Conservation (phyloP, 108 stramenopile genomes). For the Stephanodiscus triporus region DNA sequence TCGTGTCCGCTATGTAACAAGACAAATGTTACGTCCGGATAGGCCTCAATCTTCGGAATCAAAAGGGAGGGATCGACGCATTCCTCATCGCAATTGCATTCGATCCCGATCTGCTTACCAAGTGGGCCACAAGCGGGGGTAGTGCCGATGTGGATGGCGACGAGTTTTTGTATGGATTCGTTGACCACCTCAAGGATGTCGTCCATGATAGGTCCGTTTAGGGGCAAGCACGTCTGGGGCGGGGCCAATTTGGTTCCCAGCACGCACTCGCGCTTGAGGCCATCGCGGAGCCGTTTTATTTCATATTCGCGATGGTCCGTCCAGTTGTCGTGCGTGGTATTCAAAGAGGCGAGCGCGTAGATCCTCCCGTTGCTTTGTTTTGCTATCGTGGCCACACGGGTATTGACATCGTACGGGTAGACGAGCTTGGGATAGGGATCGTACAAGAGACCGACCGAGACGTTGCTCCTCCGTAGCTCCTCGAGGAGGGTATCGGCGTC, state of each 20-base stretch:
- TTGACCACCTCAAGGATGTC: slow-evolving; percentile 22
- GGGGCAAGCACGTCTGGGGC: slow-evolving; percentile 31
- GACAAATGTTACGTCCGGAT: slow-evolving; percentile 36
- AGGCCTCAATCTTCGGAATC: slow-evolving; percentile 10
- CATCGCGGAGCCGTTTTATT: slow-evolving; percentile 23
- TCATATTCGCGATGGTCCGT: slow-evolving; percentile 30
- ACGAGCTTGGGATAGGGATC: slow-evolving; percentile 26
- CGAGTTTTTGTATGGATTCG: not conserved
- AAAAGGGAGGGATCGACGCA: slow-evolving; percentile 28
- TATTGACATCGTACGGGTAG: slow-evolving; percentile 37
- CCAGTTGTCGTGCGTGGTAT: slow-evolving; percentile 44
- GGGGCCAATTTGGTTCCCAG: slow-evolving; percentile 44
- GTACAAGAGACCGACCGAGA: slow-evolving; percentile 36
- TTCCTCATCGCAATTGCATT: slow-evolving; percentile 10
- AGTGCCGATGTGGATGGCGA: slow-evolving; percentile 48
- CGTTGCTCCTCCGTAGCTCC: slow-evolving; percentile 20
- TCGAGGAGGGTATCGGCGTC: slow-evolving; percentile 18
- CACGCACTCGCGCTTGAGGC: slow-evolving; percentile 5
- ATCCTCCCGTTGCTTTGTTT: slow-evolving; percentile 18
- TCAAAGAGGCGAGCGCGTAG: slow-evolving; percentile 35
- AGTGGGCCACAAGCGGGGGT: slow-evolving; percentile 48
- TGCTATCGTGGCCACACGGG: slow-evolving; percentile 13
- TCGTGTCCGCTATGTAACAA: slow-evolving; percentile 46
- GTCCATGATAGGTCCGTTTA: slow-evolving; percentile 19
- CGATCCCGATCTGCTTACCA: slow-evolving; percentile 17